Percentiles rank a stretch among this genome's conserved stretches.
Conservation (phyloP, 2,329 filamentous ascomycete species). For the Hypocrella siamensis region DNA sequence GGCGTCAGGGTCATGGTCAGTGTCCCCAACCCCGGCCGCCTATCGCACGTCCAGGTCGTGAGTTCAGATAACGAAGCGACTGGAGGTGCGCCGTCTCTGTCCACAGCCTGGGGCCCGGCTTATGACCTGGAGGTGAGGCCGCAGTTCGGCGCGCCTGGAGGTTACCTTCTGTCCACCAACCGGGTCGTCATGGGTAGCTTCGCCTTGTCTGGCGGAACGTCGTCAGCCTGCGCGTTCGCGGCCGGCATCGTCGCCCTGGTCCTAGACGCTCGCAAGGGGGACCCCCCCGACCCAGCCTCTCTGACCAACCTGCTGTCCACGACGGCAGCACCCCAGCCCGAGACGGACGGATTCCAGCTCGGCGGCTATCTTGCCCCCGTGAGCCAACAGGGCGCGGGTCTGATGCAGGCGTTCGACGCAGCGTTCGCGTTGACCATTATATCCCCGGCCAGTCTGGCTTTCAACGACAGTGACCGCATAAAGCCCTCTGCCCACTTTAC, state of each 20-base stretch:
- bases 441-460: too few relatives aligned
- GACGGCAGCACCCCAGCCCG: slow-evolving; percentile 24
- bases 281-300: slow-evolving; percentile 24
- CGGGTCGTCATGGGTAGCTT: slow-evolving; percentile 4
- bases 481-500: too few relatives aligned
- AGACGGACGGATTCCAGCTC: slow-evolving; percentile 24
- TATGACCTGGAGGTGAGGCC: slow-evolving; percentile 7
- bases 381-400: too few relatives aligned
- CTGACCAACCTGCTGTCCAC: slow-evolving; percentile 27
- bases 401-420: too few relatives aligned
- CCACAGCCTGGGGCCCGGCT: slow-evolving; percentile 7
- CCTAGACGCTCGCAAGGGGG: slow-evolving; percentile 24
- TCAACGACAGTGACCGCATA: too few relatives aligned
- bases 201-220: slow-evolving; percentile 6
- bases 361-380: too few relatives aligned
- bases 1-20: slow-evolving; percentile 22
- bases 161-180: slow-evolving; percentile 8
- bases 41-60: neutral
- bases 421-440: too few relatives aligned
- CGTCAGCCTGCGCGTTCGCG: slow-evolving; percentile 6
- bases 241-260: slow-evolving; percentile 6
- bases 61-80: neutral
- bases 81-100: slow-evolving; percentile 2
- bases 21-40: slow-evolving; percentile 11
- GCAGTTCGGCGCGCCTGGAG: slow-evolving; percentile 7